Conservation (phyloP, 768 basidiomycete species). For the Termitomyces sp. region DNA sequence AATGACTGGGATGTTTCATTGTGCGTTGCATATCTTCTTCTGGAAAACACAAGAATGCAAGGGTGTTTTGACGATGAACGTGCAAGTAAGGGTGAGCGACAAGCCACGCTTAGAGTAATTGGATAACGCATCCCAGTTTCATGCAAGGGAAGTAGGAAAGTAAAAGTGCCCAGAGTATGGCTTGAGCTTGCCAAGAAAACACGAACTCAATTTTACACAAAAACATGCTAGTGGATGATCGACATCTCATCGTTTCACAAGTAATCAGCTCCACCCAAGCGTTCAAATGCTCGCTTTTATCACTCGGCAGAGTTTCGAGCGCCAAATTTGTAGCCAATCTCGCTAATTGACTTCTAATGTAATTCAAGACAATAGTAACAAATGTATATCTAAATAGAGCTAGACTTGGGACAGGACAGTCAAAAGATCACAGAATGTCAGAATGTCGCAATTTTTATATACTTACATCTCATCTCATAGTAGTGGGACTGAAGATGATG, state of each 20-base stretch:
- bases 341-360: no score
- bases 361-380: no score
- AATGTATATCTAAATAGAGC: no score
- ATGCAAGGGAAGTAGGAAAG: not conserved
- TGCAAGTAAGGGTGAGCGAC: constrained; percentile 4
- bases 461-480: no score
- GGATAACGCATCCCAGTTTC: constrained; percentile 14
- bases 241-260: not conserved
- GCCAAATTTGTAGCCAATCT: not conserved
- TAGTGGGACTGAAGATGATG: no score
- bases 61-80: constrained; percentile 5
- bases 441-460: no score
- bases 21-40: constrained; percentile 42
- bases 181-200: not conserved
- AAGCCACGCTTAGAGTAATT: constrained; percentile 9
- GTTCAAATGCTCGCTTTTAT: not conserved
- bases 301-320: not conserved
- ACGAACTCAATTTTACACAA: constrained; percentile 2
- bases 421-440: no score
- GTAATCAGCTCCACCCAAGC: not conserved
- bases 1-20: constrained; percentile 45
- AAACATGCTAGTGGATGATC: not conserved
- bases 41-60: constrained; percentile 1
- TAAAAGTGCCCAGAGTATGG: no score
- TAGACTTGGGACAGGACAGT: no score